A percentile compares a stretch with the other conserved stretches of the same genome.
phyloP scores from a whole-genome alignment of 2,329 filamentous ascomycete genomes.

The Pseudogymnoascus sp. region DNA sequence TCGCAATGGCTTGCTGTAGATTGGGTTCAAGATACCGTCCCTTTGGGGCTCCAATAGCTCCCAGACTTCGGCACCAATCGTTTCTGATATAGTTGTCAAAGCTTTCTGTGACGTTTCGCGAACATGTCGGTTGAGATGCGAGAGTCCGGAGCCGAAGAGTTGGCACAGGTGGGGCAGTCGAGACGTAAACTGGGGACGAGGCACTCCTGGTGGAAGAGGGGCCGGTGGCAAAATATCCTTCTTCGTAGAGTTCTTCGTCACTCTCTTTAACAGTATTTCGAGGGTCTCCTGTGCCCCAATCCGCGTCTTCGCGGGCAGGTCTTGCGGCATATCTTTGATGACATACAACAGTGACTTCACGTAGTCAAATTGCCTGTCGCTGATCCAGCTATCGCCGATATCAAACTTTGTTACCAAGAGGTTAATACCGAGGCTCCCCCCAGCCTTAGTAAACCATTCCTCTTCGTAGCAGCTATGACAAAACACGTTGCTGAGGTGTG shows the following conservation, averaged over 20 bases:
- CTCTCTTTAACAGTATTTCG: constrained; percentile 66
- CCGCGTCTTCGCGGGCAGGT: constrained; percentile 83
- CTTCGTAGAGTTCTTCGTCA: constrained; percentile 70
- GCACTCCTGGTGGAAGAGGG: constrained; percentile 46
- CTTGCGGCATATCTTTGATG: constrained; percentile 94
- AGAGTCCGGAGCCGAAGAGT: constrained; percentile 78
- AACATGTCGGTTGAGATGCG: constrained; percentile 93
- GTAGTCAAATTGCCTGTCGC: constrained; percentile 75
- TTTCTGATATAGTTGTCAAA: constrained; percentile 71
- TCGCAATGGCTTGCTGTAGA: constrained; percentile 89
- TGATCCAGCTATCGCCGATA: constrained; percentile 75
- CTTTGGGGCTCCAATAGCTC: constrained; percentile 86
- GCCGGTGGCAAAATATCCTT: constrained; percentile 54
- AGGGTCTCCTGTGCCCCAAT: constrained; percentile 75
- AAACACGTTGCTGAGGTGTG: constrained; percentile 71
- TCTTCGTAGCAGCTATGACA: constrained; percentile 95
- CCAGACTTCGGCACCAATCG: constrained; percentile 69
- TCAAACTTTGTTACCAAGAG: constrained; percentile 78
- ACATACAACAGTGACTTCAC: constrained; percentile 90
- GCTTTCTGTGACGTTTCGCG: constrained; percentile 77
- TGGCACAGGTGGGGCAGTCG: constrained; percentile 70
- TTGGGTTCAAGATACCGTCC: constrained; percentile 78
- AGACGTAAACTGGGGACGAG: constrained; percentile 50
- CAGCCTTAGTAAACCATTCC: constrained; percentile 97
- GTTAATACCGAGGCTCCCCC: constrained; percentile 82